A percentile compares a stretch with the other conserved stretches of the same genome.
Conservation (phyloP, 768 basidiomycete species). For the Suillus clintonianus region DNA sequence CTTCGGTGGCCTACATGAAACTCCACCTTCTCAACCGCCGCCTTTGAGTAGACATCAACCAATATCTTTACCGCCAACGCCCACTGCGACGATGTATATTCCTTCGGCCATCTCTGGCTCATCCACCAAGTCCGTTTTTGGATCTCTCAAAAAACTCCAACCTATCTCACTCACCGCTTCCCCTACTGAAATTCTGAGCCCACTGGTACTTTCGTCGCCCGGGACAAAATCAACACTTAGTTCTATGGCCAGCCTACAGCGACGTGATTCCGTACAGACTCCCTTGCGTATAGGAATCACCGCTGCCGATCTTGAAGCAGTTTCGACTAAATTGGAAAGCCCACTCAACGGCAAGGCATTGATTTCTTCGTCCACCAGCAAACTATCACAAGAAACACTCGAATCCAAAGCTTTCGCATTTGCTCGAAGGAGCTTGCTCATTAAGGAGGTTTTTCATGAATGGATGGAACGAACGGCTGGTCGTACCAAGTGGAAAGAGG, state of each 20-base stretch:
- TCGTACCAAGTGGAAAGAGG: conserved; percentile 59
- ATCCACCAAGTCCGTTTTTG: conserved; percentile 20
- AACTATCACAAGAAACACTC: conserved; percentile 31
- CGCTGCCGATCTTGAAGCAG: conserved; percentile 11
- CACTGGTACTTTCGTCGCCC: conserved; percentile 30
- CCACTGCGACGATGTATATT: conserved; percentile 22
- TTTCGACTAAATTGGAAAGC: conserved; percentile 4
- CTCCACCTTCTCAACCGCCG: conserved; percentile 24
- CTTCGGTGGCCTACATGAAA: conserved; percentile 7
- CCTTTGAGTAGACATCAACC: conserved; percentile 29
- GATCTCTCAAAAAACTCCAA: conserved; percentile 26
- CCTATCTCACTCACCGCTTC: conserved; percentile 20
- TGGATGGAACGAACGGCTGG: conserved; percentile 52
- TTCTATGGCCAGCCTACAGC: conserved; percentile 18
- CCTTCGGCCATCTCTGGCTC: conserved; percentile 12
- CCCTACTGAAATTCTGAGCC: conserved; percentile 32
- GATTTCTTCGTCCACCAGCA: not conserved
- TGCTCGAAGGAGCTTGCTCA: conserved; percentile 37
- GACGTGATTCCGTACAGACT: conserved; percentile 25
- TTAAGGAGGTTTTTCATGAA: conserved; percentile 42
- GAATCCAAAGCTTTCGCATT: conserved; percentile 46
- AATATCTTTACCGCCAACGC: conserved; percentile 36
- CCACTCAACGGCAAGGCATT: conserved; percentile 8
- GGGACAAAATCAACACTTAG: conserved; percentile 9
- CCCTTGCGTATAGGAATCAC: conserved; percentile 22